Evolutionary conservation across 495 filamentous ascomycete genomes (phyloP), one percentile per base, ranked within the genome.

Genomic region (Letharia columbiana): DNA sequence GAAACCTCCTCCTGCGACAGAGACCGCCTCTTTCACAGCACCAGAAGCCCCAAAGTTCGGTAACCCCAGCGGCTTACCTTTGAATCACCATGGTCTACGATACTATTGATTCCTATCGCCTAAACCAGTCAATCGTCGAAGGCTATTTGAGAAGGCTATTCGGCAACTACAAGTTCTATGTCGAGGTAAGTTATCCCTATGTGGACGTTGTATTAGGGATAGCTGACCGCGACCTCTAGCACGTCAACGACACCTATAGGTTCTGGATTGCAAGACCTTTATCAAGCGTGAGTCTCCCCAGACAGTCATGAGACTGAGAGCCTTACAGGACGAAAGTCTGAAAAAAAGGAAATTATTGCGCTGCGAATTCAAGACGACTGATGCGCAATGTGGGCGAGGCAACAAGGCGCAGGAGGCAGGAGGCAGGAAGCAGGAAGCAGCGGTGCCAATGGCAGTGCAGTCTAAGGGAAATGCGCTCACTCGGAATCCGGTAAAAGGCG

Each of bases 211-310:
- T 63, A 0, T n/a, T 35, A 9, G n/a, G 7, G 44, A 33, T 11
- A 59, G 35, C 13, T 66, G 54, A 66, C 33, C 31, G 17, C 44
- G 54, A n/a, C 17, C 9, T 59, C n/a, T 66, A 66, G 64, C 58
- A 60, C 40, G 23, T 66, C 45, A 61, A 50, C 37, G 52, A 61
- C 28, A 20, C 33, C 18, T 61, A 35, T 39, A 40, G 41, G 9
- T 61, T 61, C 37, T 61, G 18, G 39, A 61, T 61, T 41, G n/a
- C 64, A 2, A 66, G 64, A 50, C 18, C 5, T 3, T 33, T 66
- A 7, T 35, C 31, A 15, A 18, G 37, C 10, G 64, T 60, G 64
- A 57, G 56, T 47, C 28, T 45, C 39, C 60, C 7, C 9, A 9
- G 13, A 23, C 40, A 18, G 31, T 52, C 41, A 35, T 35, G 37